A percentile compares a stretch with the other conserved stretches of the same genome.
Conservation (phyloP, 1,284 basidiomycete genomes). For the Wallemia ichthyophaga region DNA sequence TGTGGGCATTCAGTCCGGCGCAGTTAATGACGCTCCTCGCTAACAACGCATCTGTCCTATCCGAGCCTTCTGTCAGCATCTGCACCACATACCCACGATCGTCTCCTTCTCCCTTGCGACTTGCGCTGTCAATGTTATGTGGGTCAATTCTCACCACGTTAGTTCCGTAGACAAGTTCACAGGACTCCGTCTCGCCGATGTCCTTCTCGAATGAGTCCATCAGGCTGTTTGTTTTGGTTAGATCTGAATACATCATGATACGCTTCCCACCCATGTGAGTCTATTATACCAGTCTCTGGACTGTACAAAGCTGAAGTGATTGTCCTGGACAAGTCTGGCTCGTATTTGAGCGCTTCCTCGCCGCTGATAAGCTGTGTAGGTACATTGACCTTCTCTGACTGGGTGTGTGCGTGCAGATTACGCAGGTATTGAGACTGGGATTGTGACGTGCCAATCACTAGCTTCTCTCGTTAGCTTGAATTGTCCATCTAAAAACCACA, state of each 20-base stretch:
- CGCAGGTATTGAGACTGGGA: conserved; percentile 39
- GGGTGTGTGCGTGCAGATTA: conserved; percentile 32
- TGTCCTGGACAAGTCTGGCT: conserved; percentile 43
- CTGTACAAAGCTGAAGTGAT: conserved; percentile 49
- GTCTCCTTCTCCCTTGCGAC: conserved; percentile 4
- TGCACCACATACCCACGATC: conserved; percentile 26
- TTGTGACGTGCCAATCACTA: conserved; percentile 40
- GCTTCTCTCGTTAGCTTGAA: conserved; percentile 12
- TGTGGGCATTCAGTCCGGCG: conserved; percentile 44
- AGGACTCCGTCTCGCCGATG: conserved; percentile 34
- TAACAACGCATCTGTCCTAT: conserved; percentile 35
- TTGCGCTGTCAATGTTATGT: conserved; percentile 8
- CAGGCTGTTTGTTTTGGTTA: conserved; percentile 12
- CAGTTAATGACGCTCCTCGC: conserved; percentile 62
- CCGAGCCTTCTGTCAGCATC: conserved; percentile 13
- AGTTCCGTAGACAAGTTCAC: conserved; percentile 52
- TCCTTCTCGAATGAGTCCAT: conserved; percentile 54
- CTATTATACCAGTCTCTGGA: conserved; percentile 68
- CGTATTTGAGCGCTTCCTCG: conserved; percentile 38
- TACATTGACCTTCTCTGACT: conserved; percentile 22
- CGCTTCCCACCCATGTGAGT: conserved; percentile 36
- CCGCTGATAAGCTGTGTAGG: conserved; percentile 38
- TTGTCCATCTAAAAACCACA: neutral
- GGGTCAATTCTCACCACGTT: conserved; percentile 61
- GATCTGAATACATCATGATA: conserved; percentile 3